Conservation (phyloP, 2,329 filamentous ascomycete genomes). For the Cryphonectria japonica region DNA sequence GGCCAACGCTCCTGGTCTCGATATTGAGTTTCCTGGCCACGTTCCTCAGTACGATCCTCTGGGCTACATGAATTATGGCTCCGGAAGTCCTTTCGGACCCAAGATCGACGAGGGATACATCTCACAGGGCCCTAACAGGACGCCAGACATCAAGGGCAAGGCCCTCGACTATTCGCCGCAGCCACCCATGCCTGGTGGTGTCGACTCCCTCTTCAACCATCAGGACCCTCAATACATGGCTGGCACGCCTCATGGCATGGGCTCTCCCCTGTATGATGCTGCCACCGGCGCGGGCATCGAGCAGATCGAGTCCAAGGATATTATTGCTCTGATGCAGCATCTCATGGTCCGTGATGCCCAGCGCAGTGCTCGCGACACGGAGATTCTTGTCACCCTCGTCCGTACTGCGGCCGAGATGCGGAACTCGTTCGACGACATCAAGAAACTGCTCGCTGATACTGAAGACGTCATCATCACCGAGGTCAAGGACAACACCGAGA, state of each 20-base stretch:
- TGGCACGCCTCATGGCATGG: constrained; percentile 90
- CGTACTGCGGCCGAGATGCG: constrained; percentile 96
- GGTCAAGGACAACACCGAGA: constrained; percentile 85
- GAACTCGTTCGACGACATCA: constrained; percentile 93
- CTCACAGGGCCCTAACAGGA: constrained; percentile 68
- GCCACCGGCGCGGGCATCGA: constrained; percentile 87
- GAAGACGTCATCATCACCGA: constrained; percentile 87
- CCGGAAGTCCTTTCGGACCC: constrained; percentile 60
- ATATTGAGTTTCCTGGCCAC: constrained; percentile 32
- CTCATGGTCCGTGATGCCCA: constrained; percentile 96
- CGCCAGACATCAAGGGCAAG: constrained; percentile 56
- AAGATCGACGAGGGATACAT: constrained; percentile 89
- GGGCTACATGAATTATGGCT: constrained; percentile 51
- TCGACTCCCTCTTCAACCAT: constrained; percentile 69
- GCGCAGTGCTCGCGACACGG: constrained; percentile 92
- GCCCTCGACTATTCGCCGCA: constrained; percentile 58
- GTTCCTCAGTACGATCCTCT: constrained; percentile 38
- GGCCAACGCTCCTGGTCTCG: constrained; percentile 54
- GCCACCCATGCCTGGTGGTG: constrained; percentile 52
- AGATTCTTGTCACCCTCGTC: constrained; percentile 93
- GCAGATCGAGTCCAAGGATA: constrained; percentile 92
- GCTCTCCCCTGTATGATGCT: constrained; percentile 86
- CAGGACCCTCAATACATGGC: constrained; percentile 72
- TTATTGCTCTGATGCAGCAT: constrained; percentile 97
- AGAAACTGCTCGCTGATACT: constrained; percentile 86